Evolutionary conservation across 352 stramenopile genomes (phyloP), one percentile per base, ranked within the genome.

Genomic region (Phytophthora chlamydospora): DNA sequence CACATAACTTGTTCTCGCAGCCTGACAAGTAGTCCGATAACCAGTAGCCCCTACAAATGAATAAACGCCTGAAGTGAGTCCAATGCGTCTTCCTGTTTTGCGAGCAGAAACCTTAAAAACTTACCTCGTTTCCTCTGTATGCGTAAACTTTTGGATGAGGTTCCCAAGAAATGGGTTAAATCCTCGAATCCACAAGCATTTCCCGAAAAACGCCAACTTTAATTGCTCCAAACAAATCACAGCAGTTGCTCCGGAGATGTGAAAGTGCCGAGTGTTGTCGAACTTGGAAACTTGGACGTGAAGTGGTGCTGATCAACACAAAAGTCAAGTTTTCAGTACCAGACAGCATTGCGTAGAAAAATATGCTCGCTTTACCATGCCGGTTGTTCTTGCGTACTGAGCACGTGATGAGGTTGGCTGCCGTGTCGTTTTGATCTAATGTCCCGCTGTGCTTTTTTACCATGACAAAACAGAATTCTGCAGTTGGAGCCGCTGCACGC

Each of bases 141-240:
- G 41, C 9, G 51, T 58, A 40, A 84, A 90, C 17, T 76, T 82
- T 41, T 89, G 73, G 10, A 94, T 59, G 44, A 94, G 66, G 38
- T 93, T 96, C 12, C 82, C 76, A 12, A 96, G 46, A n/a, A 94
- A 88, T 0, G 87, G 78, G 13, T 85, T 89, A 0, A 94, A 29
- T 0, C 87, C 87, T 35, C 65, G 73, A 24, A 93, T 90, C 71
- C 86, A 85, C 31, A 89, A 56, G 36, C 77, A 87, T 41, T 93
- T 94, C 0, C 76, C 87, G 9, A 93, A 77, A 34, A 96, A 75
- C 1, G 80, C 76, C 11, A 93, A 59, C 31, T 85, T 83, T 3
- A 96, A 56, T 44, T 93, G 78, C 40, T 96, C 80, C 14, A 94
- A 57, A 42, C 88, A 96, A 13, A 93, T 68, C 17, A 93, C 78